These are phyloP conservation scores for Phytopythium vexans DNA, from an alignment of 352 stramenopile genomes.

Conservation along the genomic window DNA sequence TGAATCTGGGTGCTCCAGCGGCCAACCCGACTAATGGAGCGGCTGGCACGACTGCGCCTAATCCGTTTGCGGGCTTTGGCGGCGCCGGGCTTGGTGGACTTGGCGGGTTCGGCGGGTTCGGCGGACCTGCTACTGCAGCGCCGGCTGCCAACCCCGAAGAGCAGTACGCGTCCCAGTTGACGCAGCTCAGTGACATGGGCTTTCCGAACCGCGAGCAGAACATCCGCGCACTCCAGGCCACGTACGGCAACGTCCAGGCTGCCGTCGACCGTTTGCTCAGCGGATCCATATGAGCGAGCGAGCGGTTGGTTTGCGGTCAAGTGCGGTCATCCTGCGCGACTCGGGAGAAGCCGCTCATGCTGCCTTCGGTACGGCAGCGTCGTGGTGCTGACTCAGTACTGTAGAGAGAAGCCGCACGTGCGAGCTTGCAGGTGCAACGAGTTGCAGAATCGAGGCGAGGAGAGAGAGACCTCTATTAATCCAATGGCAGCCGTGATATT, in stretches of 20 bases:
- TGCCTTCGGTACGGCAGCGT: too few relatives aligned
- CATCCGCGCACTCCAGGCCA: conserved; percentile 82
- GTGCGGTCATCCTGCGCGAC: too few relatives aligned
- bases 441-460: too few relatives aligned
- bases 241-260: conserved; percentile 86
- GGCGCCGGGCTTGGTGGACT: conserved; percentile 25
- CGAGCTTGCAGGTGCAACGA: too few relatives aligned
- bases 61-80: conserved; percentile 53
- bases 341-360: too few relatives aligned
- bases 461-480: too few relatives aligned
- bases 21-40: conserved; percentile 8
- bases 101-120: conserved; percentile 19
- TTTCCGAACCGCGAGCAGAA: conserved; percentile 89
- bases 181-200: conserved; percentile 90
- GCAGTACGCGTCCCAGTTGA: conserved; percentile 83
- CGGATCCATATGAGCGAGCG: conserved; percentile 40
- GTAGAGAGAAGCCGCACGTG: too few relatives aligned
- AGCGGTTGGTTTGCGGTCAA: neutral
- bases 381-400: too few relatives aligned
- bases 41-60: conserved; percentile 19
- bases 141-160: conserved; percentile 73
- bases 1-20: conserved; percentile 32
- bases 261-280: conserved; percentile 88
- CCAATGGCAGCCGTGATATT: too few relatives aligned
- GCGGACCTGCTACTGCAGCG: conserved; percentile 14